These are phyloP conservation scores for Trifolium subterraneum DNA, from an alignment of 306 rosid species.

Conservation along the genomic window DNA sequence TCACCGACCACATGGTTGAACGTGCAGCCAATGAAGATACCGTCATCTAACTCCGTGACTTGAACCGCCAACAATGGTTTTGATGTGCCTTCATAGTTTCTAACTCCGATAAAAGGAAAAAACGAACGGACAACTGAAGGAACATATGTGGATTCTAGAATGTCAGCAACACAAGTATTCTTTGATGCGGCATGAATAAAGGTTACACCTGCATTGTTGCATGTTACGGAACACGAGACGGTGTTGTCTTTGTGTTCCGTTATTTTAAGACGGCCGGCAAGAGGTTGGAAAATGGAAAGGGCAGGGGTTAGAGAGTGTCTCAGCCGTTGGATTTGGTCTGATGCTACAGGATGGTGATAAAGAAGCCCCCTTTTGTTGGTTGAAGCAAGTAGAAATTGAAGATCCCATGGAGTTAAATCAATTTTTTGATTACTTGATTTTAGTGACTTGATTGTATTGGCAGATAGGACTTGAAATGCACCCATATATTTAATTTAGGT, in stretches of 20 bases:
- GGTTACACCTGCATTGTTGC: neutral
- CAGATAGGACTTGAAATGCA: neutral
- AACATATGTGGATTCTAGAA: neutral
- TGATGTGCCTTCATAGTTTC: neutral
- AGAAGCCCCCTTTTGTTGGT: neutral
- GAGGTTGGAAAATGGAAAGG: neutral
- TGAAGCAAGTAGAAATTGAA: neutral
- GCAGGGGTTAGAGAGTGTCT: neutral
- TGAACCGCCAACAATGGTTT: neutral
- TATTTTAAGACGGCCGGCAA: neutral
- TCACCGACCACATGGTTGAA: neutral
- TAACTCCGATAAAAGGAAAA: neutral
- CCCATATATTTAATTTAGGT: neutral
- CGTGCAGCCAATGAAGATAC: neutral
- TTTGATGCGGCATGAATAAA: neutral
- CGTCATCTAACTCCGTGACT: neutral
- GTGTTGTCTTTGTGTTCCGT: neutral
- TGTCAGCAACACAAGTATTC: neutral
- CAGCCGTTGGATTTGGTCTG: neutral
- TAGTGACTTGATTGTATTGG: neutral
- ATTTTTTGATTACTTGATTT: neutral
- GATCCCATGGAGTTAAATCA: constrained; percentile 10
- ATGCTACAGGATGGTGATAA: neutral
- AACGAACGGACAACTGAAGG: neutral
- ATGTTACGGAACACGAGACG: neutral